Evolutionary conservation across 805 yeast genomes (phyloP).

Genomic region (Lachancea nothofagi): DNA sequence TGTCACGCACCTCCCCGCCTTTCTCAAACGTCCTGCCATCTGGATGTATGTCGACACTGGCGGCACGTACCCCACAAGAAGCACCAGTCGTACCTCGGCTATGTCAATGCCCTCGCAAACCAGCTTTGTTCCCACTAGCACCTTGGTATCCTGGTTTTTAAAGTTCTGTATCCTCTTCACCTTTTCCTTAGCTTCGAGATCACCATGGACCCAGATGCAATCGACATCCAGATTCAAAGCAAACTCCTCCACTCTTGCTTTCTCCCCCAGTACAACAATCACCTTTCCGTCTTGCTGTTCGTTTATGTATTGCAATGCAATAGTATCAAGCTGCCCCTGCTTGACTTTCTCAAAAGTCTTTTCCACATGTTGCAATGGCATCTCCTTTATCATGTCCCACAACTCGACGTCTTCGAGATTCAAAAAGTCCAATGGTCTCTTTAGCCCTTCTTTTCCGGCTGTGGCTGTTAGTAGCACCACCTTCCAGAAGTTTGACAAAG

Average conservation of each 20-base stretch:
- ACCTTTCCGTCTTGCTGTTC: not conserved
- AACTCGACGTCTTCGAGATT: no score
- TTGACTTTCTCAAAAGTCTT: not conserved
- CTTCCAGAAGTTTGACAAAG: not conserved
- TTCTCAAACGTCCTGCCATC: not conserved
- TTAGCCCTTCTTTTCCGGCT: not conserved
- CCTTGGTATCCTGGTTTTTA: not conserved
- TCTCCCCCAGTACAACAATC: not conserved
- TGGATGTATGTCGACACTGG: not conserved
- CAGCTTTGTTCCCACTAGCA: constrained; percentile 1
- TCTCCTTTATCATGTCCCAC: not conserved
- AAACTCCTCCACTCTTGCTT: not conserved
- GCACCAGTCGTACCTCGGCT: not conserved
- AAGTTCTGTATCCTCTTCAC: not conserved
- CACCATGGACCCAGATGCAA: not conserved
- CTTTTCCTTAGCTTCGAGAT: not conserved
- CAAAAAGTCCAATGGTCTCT: not conserved
- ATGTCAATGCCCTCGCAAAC: not conserved
- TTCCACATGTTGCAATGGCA: not conserved
- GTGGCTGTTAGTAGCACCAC: not conserved
- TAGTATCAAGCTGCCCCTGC: not conserved
- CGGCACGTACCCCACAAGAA: not conserved
- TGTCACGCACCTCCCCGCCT: not conserved
- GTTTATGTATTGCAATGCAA: not conserved
- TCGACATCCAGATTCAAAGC: not conserved